Conservation (phyloP, 371 early-diverging fungal species). For the Aphelidium insulamus region DNA sequence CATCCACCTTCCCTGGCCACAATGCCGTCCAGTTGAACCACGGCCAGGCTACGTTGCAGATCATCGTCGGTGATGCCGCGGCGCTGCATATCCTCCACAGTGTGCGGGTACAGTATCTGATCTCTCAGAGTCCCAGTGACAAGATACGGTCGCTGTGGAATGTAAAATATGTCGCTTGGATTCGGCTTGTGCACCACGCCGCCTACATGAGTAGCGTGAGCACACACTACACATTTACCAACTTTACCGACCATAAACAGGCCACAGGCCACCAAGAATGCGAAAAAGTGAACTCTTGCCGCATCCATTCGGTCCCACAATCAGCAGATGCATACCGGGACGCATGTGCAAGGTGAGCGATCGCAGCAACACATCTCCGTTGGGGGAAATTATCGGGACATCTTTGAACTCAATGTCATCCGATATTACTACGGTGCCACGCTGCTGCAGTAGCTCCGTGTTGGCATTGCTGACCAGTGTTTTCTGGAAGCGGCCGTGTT, state of each 20-base stretch:
- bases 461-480: conserved; percentile 6
- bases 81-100: conserved; percentile 42
- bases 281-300: conserved; percentile 63
- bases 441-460: not conserved
- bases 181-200: conserved; percentile 39
- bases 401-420: conserved; percentile 29
- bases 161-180: conserved; percentile 48
- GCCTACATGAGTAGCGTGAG: conserved; percentile 7
- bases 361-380: conserved; percentile 38
- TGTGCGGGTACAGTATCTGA: conserved; percentile 80
- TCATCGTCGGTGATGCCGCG: conserved; percentile 54
- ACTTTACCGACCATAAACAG: conserved; percentile 46
- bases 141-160: conserved; percentile 83
- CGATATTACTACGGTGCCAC: too few relatives aligned
- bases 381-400: conserved; percentile 42
- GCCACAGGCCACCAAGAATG: conserved; percentile 69
- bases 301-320: conserved; percentile 64
- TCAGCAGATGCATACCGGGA: conserved; percentile 37
- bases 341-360: conserved; percentile 28
- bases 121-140: conserved; percentile 61
- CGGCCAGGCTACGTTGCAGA: conserved; percentile 36
- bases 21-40: conserved; percentile 45
- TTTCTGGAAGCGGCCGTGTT: conserved; percentile 8
- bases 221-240: too few relatives aligned
- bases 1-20: conserved; percentile 70